Evolutionary conservation across 2,329 filamentous ascomycete species (phyloP), one percentile per base, ranked within the genome.

Genomic region (Helotiales sp.): DNA sequence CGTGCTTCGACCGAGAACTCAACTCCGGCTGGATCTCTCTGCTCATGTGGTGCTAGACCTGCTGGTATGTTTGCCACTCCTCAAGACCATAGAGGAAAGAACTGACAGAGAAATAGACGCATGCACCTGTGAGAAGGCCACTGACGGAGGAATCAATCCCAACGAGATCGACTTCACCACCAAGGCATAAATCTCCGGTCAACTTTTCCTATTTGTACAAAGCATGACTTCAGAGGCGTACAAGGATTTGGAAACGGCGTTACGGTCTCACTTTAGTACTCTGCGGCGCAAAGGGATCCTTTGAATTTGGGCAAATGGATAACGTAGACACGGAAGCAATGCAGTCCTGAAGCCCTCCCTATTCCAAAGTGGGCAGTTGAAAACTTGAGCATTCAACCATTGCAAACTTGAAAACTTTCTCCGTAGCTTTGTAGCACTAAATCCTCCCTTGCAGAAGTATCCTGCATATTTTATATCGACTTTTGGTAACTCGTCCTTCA

Each of bases 131-230:
- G 88, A 91, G 74, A 93, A 90, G 73, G 83, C 83, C 17, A 72
- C 82, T 49, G 81, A 82, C 64, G 81, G 84, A 54, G 83, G 83
- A 36, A 79, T 81, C 58, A 84, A 88, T 64, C 81, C 85, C 27
- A 80, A 73, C 66, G 93, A 97, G 83, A 90, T 83, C 50, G 93
- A 97, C 75, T 97, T 96, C 71, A 97, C 92, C 34, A 91, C 87
- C 54, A 85, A 82, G 77, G 66, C 68, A 54, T 70, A 65, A 63
- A 52, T 54, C 15, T 27, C 27, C 15, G 1, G 17, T 31, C 19
- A 24, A 9, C 42, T 12, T 25, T 29, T 30, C 31, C 33, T 5
- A 51, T 36, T 22, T 31, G 24, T 31, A 31, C 27, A 49, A 12
- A 17, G 12, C 25, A 31, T 31, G 46, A 40, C n/a, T n/a, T n/a